Base-by-base conservation (phyloP, 257 asterid genomes). In the Petunia secreta region DNA sequence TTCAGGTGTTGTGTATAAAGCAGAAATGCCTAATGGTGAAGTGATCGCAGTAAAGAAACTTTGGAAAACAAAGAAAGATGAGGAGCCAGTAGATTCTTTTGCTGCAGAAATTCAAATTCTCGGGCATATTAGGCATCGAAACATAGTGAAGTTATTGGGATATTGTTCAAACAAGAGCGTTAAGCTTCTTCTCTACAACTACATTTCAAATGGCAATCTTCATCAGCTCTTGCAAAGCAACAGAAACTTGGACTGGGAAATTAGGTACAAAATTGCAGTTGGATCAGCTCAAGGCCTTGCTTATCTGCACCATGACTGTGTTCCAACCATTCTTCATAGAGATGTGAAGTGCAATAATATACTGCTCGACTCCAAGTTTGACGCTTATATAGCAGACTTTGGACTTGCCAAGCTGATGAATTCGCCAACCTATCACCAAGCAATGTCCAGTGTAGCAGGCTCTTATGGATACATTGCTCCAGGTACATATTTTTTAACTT, bases 201-300 rank as follows among this genome's bases (percentile, higher is more conserved):
- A 87, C 86, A 75, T 95, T 52, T 89, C 99, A 3, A 89, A 92
- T 82, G 98, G 99, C 13, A 95, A 93, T 81, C 89, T 95, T 11
- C 98, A 93, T 36, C 94, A 91, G 89, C 97, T 95, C 73, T 62
- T 95, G 82, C 89, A 68, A 85, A 88, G 87, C 66, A 91, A 87
- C 65, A 73, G 97, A 88, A 89, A 89, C 87, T 87, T 95, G 89
- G 97, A 95, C 66, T 95, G 97, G 99, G 98, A 95, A 80, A 92
- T 89, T 2, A 87, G 99, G 90, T 95, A 95, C 79, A 91, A 92
- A 77, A 92, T 95, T 39, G 97, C 98, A 0, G 92, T 95, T 1
- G 99, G 98, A 54, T 80, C 99, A 14, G 99, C 98, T 53, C 98
- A 95, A 74, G 98, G 99, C 14, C 97, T 95, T 6, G 90, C 99